Evolutionary conservation across 495 filamentous ascomycete species (phyloP), one percentile per base, ranked within the genome.

Genomic region (Pyrenula massariospora): DNA sequence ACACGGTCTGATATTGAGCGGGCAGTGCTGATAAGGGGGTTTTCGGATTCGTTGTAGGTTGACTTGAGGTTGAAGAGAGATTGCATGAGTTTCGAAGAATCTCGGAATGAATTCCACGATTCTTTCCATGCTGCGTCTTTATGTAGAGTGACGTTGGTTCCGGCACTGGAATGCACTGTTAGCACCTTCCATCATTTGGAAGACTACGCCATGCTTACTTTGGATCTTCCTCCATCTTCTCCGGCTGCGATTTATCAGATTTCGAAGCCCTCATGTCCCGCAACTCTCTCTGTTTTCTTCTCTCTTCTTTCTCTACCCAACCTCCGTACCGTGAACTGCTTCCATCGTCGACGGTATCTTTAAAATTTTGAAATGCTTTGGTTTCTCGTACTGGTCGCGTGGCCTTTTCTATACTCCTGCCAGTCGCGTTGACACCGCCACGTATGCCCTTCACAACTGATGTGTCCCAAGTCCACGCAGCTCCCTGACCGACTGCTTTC

Each of bases 71-170:
- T 77, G 74, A 96, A 96, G 51, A 97, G 65, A 56, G 83, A 84
- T 68, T 96, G 93, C 78, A 96, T 92, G 59, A 96, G 65, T 52
- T 83, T 88, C 66, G 84, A 92, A 52, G 84, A 83, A 61, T 98
- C 93, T 53, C 84, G 80, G 83, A 97, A 98, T 25, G 87, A 84
- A 42, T 86, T 80, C 93, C 93, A 98, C 10, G 88, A 88, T 68
- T 96, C 91, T 73, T 95, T 93, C 89, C 91, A 95, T 5, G 84
- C 86, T 20, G 94, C 84, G 66, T 98, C 93, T 71, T 98, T 98
- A 76, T 98, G 93, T 1, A 98, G 68, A 2, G 91, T 96, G 23
- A 98, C 76, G 62, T 96, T 91, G 54, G 89, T 93, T 52, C 93
- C 93, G 58, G 93, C 93, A 50, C 92, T 96, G 56, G 5, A 42